Evolutionary conservation across 1,284 basidiomycete species (phyloP).

Genomic region (Xerocomus amazonicus): DNA sequence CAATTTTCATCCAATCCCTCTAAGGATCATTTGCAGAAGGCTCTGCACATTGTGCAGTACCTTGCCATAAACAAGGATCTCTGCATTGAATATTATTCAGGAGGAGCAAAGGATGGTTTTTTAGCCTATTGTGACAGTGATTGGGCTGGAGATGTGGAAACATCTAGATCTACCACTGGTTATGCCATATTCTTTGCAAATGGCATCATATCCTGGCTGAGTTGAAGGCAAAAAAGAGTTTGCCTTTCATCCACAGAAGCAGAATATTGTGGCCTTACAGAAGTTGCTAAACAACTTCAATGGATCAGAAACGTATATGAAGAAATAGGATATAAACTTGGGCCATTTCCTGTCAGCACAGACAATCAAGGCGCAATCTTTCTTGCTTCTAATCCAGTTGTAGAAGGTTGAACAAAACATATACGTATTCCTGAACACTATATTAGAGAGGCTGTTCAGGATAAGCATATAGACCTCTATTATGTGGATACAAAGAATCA

Average conservation of each 20-base stretch:
- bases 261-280: background rate
- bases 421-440: background rate
- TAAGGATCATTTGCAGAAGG: background rate
- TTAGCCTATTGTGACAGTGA: background rate
- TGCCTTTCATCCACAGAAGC: background rate
- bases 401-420: background rate
- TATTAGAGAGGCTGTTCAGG: background rate
- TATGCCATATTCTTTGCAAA: background rate
- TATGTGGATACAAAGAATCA: background rate
- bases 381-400: background rate
- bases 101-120: background rate
- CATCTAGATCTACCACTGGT: background rate
- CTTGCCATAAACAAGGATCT: background rate
- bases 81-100: background rate
- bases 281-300: background rate
- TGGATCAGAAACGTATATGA: background rate
- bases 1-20: background rate
- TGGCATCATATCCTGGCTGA: background rate
- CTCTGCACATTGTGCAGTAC: background rate
- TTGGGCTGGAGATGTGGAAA: background rate
- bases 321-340: no score
- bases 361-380: background rate
- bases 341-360: no score
- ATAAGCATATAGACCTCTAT: background rate
- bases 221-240: background rate